A percentile compares a stretch with the other conserved stretches of the same genome.
Conservation (phyloP, 202 grass and related monocot species). For the Hordeum pubiflorum region DNA sequence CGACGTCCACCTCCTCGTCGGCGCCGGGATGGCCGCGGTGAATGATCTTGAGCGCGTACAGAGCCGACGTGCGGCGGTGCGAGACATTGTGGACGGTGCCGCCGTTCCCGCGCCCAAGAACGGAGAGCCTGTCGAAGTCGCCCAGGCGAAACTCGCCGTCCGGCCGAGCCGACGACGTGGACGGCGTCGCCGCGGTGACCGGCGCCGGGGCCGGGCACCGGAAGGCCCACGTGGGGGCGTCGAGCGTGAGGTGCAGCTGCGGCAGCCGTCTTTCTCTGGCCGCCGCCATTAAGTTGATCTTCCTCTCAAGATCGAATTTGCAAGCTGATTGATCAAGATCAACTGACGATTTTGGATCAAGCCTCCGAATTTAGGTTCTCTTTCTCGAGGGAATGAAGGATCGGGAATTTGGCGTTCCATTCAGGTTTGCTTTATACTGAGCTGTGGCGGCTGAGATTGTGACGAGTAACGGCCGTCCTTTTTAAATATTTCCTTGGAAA, state of each 20-base stretch:
- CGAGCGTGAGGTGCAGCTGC: constrained; percentile 25
- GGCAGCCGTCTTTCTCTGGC: constrained; percentile 18
- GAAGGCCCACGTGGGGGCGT: constrained; percentile 19
- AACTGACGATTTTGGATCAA: not conserved
- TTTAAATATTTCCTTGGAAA: not conserved
- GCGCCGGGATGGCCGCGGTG: not conserved
- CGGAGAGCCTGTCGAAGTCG: not conserved
- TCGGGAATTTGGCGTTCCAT: not conserved
- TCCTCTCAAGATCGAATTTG: not conserved
- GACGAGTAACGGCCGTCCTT: not conserved
- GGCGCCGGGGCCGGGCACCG: not conserved
- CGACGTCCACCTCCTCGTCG: not conserved
- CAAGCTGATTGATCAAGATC: not conserved
- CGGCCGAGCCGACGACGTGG: not conserved
- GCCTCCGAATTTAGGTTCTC: not conserved
- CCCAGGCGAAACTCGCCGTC: not conserved
- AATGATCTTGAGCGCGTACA: not conserved
- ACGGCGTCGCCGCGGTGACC: not conserved
- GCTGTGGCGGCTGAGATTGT: not conserved
- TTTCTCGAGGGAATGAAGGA: no score
- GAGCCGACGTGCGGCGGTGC: constrained; percentile 5
- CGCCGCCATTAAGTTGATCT: constrained; percentile 1
- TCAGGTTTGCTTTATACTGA: not conserved
- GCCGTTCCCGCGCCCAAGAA: not conserved
- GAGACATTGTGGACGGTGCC: not conserved